Evolutionary conservation across 2,329 filamentous ascomycete genomes (phyloP), one percentile per base, ranked within the genome.

Genomic region (Diaporthe nobilis): DNA sequence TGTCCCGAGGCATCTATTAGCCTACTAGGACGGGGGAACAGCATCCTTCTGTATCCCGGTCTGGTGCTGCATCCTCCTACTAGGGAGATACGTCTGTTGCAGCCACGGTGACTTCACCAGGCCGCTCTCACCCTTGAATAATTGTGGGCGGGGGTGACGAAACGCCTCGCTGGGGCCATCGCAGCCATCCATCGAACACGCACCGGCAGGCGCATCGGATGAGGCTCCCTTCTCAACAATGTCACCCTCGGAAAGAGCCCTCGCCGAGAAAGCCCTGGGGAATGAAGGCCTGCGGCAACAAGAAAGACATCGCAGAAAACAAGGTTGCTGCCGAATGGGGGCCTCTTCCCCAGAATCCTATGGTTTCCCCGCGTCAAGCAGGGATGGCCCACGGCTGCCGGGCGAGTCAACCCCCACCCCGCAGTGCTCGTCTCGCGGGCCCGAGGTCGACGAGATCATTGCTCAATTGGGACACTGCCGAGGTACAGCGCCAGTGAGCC

Each of bases 1-100:
- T 73, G 58, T 57, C 58, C 71, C 60, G 71, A 73, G 71, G 71
- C 58, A 73, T 57, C 71, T 57, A 31, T 25, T 67, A 67, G 63
- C 44, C 42, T 28, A 42, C 65, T 34, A 42, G 65, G 65, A 70
- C 34, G 65, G 65, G 65, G 65, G 17, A 55, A 22, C 39, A 42
- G 47, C 49, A 42, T 55, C 65, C 65, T 70, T 25, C 65, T 70
- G 65, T 25, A 70, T 70, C 65, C 65, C 65, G 65, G 65, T 42
- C 65, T 55, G 47, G 65, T 22, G 25, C 47, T n/a, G 65, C 65
- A 15, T 68, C 61, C 15, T 53, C 28, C 20, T 20, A 68, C 31
- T 25, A 53, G 65, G 65, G 47, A 68, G 47, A 68, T 39, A 53
- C 65, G 15, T 39, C 63, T 53, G 63, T 53, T 44, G 44, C 63